These are phyloP conservation scores for Adansonia gregorii DNA, from an alignment of 441 rosid species.

Conservation along the genomic window DNA sequence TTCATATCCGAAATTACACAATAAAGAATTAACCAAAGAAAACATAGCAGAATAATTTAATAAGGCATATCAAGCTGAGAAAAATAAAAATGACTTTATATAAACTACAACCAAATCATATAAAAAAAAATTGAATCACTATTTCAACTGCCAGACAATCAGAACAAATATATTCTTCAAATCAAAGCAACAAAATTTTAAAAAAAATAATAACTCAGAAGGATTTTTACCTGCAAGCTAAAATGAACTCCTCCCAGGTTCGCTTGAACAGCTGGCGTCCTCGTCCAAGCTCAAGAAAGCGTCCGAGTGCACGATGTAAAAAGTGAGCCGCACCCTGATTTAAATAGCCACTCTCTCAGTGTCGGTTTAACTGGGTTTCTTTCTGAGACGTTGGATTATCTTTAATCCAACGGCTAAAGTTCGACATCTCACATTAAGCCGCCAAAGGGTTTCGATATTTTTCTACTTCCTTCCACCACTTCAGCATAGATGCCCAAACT, in stretches of 20 bases:
- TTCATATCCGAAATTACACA: neutral
- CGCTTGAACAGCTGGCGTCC: neutral
- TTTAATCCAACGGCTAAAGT: slow-evolving; percentile 1
- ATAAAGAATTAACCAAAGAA: neutral
- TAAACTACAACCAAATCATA: neutral
- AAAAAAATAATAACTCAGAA: neutral
- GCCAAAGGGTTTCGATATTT: neutral
- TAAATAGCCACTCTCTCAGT: neutral
- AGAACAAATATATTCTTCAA: neutral
- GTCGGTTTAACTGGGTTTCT: slow-evolving; percentile 21
- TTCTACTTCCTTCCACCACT: neutral
- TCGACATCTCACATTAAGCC: neutral
- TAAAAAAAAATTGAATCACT: too few relatives aligned
- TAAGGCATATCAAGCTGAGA: neutral
- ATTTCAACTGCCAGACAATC: neutral
- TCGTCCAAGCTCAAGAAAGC: neutral
- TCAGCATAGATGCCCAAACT: neutral
- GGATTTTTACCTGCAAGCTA: neutral
- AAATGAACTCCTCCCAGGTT: neutral
- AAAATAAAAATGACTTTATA: neutral
- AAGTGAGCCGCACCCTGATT: neutral
- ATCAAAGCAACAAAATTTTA: neutral
- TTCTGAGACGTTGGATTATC: slow-evolving; percentile 6
- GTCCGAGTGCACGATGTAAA: neutral
- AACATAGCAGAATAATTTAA: neutral